phyloP scores from a whole-genome alignment of 306 rosid genomes.

The Glycyrrhiza uralensis region DNA sequence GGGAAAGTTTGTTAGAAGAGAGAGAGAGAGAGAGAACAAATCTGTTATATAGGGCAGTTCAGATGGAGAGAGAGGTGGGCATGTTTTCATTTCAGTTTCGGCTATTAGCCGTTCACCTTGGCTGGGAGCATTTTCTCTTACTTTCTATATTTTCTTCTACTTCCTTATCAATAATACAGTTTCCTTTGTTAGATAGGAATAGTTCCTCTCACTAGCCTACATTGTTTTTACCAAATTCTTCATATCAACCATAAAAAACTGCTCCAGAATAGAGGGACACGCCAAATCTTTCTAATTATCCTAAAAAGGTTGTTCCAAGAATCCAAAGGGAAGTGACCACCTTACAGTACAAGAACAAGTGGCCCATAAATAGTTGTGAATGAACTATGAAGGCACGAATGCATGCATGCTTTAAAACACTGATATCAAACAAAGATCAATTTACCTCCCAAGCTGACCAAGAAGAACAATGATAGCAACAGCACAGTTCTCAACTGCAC shows the following conservation, averaged over 20 bases:
- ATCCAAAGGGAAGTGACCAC: background rate
- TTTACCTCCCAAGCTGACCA: conserved; percentile 82
- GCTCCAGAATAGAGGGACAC: background rate
- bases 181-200: too few relatives aligned
- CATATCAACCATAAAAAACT: background rate
- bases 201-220: too few relatives aligned
- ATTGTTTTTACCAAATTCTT: background rate
- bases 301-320: background rate
- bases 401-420: background rate
- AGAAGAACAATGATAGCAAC: conserved; percentile 61
- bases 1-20: too few relatives aligned
- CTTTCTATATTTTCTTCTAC: too few relatives aligned
- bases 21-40: too few relatives aligned
- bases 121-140: too few relatives aligned
- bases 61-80: too few relatives aligned
- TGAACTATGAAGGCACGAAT: background rate
- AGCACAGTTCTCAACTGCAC: conserved; percentile 39
- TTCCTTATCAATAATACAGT: too few relatives aligned
- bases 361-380: background rate
- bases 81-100: too few relatives aligned
- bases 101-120: too few relatives aligned
- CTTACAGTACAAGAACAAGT: background rate
- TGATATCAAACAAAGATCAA: background rate
- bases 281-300: background rate
- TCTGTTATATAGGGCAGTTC: too few relatives aligned